These are phyloP conservation scores for Phytophthora fragariae DNA, from an alignment of 352 stramenopile genomes.

Conservation along the genomic window DNA sequence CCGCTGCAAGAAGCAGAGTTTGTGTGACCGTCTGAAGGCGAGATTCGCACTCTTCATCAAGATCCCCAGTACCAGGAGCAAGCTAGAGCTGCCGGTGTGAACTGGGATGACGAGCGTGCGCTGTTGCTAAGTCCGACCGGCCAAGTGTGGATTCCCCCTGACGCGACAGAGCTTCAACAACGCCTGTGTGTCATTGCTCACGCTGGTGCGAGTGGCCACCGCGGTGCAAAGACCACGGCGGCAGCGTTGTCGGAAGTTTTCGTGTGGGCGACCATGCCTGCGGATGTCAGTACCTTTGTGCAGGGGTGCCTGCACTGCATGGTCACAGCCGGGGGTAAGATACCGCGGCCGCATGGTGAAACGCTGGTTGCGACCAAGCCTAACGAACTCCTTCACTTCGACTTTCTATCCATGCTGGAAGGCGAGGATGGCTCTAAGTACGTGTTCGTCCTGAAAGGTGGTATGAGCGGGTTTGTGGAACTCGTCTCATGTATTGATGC, in stretches of 20 bases:
- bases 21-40: background rate
- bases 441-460: background rate
- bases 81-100: background rate
- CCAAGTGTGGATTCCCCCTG: background rate
- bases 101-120: no score
- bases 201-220: background rate
- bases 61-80: background rate
- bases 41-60: background rate
- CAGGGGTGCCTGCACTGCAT: background rate
- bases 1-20: background rate
- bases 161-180: background rate
- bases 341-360: background rate
- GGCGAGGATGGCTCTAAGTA: background rate
- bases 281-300: background rate
- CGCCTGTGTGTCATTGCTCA: background rate
- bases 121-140: background rate
- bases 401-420: background rate
- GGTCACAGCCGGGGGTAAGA: background rate
- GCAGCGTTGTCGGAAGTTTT: background rate
- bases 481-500: background rate
- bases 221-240: no score
- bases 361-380: background rate
- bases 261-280: background rate
- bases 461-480: background rate
- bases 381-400: background rate